Evolutionary conservation across 2,329 filamentous ascomycete species (phyloP).

Genomic region (Aspergillus sp.): DNA sequence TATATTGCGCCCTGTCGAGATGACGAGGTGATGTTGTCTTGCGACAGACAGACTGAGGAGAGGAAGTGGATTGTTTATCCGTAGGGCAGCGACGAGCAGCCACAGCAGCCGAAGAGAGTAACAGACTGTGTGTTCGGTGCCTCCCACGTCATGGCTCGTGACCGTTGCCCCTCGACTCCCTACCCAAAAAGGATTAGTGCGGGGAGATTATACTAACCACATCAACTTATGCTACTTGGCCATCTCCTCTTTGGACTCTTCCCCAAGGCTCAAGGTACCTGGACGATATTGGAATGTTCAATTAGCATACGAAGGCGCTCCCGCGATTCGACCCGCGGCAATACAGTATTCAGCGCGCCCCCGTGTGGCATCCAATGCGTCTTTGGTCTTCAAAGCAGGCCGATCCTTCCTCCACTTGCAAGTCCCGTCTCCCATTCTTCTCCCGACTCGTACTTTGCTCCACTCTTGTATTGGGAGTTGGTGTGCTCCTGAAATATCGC

Average conservation of each 20-base stretch:
- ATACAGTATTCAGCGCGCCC: neutral
- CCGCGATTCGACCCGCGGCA: neutral
- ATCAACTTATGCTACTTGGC: neutral
- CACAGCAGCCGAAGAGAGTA: neutral
- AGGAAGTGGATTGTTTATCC: neutral
- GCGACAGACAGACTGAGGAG: neutral
- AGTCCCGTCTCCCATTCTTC: constrained; percentile 23
- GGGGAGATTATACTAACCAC: constrained; percentile 10
- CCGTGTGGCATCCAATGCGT: constrained; percentile 16
- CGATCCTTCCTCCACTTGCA: constrained; percentile 22
- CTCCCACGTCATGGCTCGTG: constrained; percentile 22
- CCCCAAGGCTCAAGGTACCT: neutral
- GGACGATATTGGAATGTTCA: neutral
- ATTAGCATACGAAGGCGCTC: neutral
- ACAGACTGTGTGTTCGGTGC: neutral
- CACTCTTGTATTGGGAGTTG: constrained; percentile 46
- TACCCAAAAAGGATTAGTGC: constrained; percentile 20
- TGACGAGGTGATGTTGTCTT: neutral
- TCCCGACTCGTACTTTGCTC: constrained; percentile 35
- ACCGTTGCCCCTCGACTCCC: constrained; percentile 17
- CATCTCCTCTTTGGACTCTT: neutral
- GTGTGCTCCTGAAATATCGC: constrained; percentile 38
- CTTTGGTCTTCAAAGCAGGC: constrained; percentile 20
- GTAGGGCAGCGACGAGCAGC: neutral
- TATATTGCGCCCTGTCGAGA: neutral